These are phyloP conservation scores for Dorcoceras hygrometricum DNA, from an alignment of 257 asterid genomes.

Conservation along the genomic window DNA sequence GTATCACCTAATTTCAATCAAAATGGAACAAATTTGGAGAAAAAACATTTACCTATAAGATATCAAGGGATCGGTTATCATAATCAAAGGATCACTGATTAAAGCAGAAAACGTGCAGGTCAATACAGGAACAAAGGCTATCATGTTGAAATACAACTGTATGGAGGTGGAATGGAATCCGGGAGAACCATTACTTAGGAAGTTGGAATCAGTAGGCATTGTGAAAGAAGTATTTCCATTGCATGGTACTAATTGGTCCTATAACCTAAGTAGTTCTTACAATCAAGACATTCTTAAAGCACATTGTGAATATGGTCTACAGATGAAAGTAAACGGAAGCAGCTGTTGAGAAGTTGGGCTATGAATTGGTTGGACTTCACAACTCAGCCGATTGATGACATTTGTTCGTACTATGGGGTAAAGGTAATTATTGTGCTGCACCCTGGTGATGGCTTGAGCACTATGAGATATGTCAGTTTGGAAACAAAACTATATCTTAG, in stretches of 20 bases:
- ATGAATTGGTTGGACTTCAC: constrained; percentile 91
- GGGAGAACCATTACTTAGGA: constrained; percentile 59
- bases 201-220: constrained; percentile 54
- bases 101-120: constrained; percentile 45
- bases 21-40: no score
- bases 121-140: constrained; percentile 39
- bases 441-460: background rate
- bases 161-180: constrained; percentile 58
- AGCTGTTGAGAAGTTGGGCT: constrained; percentile 89
- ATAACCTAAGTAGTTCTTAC: constrained; percentile 20
- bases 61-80: no score
- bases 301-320: constrained; percentile 19
- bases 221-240: constrained; percentile 85
- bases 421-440: constrained; percentile 51
- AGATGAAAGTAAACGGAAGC: constrained; percentile 82
- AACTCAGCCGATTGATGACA: constrained; percentile 84
- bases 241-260: constrained; percentile 57
- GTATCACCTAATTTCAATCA: background rate
- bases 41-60: background rate
- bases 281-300: constrained; percentile 11
- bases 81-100: background rate
- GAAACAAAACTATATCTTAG: no score
- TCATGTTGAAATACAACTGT: constrained; percentile 38
- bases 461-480: no score
- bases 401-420: constrained; percentile 76